Base-by-base conservation (phyloP, 805 yeast genomes). In the Cyberlindnera euphorbiae region DNA sequence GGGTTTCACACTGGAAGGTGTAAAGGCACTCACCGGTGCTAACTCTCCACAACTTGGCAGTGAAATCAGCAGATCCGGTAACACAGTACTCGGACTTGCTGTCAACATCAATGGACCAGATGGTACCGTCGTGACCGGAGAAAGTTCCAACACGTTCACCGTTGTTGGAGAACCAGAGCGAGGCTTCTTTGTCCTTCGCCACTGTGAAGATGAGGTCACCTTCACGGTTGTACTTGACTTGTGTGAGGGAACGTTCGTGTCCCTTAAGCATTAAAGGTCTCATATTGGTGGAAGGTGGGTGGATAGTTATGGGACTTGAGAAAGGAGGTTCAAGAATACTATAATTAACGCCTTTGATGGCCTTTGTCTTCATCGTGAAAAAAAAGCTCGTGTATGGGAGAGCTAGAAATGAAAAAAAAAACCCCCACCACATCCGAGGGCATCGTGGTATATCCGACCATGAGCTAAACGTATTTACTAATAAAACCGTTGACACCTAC, bases 131-230 rank as follows among this genome's bases (percentile, higher is more conserved):
- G 62, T 93, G 97, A 8, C 89, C 89, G 28, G 64, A 77, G 49
- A 86, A 75, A 42, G 99, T 93, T 33, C 98, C 99, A 41, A 93
- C 64, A 62, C 97, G 78, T 66, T 93, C 98, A 53, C 99, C 99
- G 60, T 89, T 90, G 45, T 83, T 79, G 21, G 97, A 77, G 64
- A 75, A 93, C 97, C 97, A 94, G 44, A 90, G 81, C 31, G 89
- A 81, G 2, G 94, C 95, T 36, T 79, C 77, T 52, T 75, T 73
- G 73, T 93, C 98, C 63, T 93, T 88, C 46, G 96, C 87, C 27
- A 86, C 89, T 9, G 97, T 80, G 59, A 93, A 82, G 39, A 93
- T 73, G 49, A 93, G 64, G 62, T 93, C 99, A 30, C 99, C 99
- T 56, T 94, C 97, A 45, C 78, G 73, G 75, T 93, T 93, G 69